phyloP scores from a whole-genome alignment of 768 basidiomycete genomes.

The Collybia nuda region DNA sequence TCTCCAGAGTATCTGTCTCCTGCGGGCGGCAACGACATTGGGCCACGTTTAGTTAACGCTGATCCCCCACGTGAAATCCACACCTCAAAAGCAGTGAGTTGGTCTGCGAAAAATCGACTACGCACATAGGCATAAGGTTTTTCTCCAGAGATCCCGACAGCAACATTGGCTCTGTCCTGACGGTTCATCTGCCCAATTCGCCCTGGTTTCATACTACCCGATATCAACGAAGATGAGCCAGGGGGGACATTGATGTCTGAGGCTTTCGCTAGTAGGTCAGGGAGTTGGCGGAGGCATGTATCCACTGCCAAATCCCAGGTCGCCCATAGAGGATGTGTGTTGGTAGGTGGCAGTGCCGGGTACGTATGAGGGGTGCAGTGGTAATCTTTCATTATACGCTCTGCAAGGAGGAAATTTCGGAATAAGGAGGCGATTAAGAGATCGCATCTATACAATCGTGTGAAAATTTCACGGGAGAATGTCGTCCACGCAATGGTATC shows the following conservation, averaged over 20 bases:
- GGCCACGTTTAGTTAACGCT: constrained; percentile 75
- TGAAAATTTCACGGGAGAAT: constrained; percentile 91
- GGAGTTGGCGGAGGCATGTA: constrained; percentile 90
- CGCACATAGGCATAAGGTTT: constrained; percentile 74
- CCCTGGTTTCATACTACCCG: constrained; percentile 36
- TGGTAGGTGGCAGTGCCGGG: constrained; percentile 91
- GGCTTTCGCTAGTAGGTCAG: constrained; percentile 62
- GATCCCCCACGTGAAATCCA: constrained; percentile 96
- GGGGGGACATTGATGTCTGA: constrained; percentile 19
- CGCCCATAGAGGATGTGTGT: constrained; percentile 94
- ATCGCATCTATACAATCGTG: constrained; percentile 91
- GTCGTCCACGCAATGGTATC: constrained; percentile 99
- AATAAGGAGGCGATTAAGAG: constrained; percentile 95
- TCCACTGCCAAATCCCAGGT: constrained; percentile 99
- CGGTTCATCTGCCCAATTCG: constrained; percentile 32
- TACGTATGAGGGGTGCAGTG: constrained; percentile 95
- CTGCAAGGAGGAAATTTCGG: constrained; percentile 95
- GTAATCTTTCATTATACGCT: constrained; percentile 97
- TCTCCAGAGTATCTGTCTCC: constrained; percentile 28
- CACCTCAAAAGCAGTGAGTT: constrained; percentile 95
- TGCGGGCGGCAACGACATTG: constrained; percentile 64
- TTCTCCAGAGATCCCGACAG: constrained; percentile 27
- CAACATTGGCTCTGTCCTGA: constrained; percentile 17
- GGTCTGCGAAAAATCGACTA: constrained; percentile 93
- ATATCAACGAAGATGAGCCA: constrained; percentile 20